Base-by-base conservation (phyloP, 2,329 filamentous ascomycete species). In the Talaromyces albobiverticillius region DNA sequence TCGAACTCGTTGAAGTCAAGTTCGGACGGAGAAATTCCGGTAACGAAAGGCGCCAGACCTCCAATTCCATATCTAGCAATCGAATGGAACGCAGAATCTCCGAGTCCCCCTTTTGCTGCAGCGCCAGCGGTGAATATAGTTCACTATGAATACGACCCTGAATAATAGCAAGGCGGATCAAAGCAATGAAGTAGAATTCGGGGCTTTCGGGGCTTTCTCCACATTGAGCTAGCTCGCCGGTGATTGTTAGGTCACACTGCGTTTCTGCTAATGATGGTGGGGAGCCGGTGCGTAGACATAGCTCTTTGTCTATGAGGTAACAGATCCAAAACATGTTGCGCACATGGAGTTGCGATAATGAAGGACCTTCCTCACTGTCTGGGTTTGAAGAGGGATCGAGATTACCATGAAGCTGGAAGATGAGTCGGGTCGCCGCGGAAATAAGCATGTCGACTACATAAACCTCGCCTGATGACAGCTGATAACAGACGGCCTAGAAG, bases 221-320 rank as follows among this genome's bases (percentile, higher is more conserved):
- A 45, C 53, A 3, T 52, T 41, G n/a, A 48, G 51, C 14, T 62
- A 66, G 57, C 6, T 75, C 71, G 7, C 67, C 61, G 57, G 80
- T 79, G 2, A 82, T 64, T 0, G 76, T 75, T 13, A 82, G 66
- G 59, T 82, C 79, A 57, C 80, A 82, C 51, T 80, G 76, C 14
- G 79, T 75, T 49, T 82, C 79, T 3, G 68, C 63, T 18, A 82
- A 76, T 1, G 71, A 64, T 1, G 80, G 80, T 0, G 80, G 80
- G 46, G 81, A 79, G 0, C 80, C 79, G 0, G 76, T 79, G 3
- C 81, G 74, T 0, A 84, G 67, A 0, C 78, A 69, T 11, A 82
- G 70, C n/a, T 83, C 81, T 56, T 82, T 83, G 59, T 84, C 81
- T 9, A 81, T 64, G 2, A 70, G 71, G 54, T 82, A 83, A 57